These are phyloP conservation scores for Scytalidium sp. DNA, from an alignment of 2,329 filamentous ascomycete species.

Conservation along the genomic window DNA sequence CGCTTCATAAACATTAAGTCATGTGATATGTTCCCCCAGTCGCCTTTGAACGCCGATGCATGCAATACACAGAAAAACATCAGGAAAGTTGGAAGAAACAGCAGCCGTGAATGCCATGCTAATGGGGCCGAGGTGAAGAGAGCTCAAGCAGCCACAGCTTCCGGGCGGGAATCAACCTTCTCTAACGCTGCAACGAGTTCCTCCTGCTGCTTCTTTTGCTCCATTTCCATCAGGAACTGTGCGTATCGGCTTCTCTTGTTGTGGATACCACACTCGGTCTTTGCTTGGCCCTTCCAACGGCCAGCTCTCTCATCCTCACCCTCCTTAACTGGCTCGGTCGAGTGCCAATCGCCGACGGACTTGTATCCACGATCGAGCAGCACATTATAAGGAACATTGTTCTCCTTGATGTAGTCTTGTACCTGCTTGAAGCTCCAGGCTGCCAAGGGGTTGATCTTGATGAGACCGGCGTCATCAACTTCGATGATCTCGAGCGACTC, in stretches of 20 bases:
- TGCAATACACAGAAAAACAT: background rate
- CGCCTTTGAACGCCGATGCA: background rate
- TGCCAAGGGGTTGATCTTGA: constrained; percentile 97
- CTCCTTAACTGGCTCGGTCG: constrained; percentile 82
- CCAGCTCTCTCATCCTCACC: constrained; percentile 95
- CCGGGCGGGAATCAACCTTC: constrained; percentile 18
- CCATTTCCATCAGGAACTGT: constrained; percentile 52
- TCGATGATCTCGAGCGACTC: constrained; percentile 90
- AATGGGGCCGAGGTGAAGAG: no score
- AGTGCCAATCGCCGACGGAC: constrained; percentile 97
- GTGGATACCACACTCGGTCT: constrained; percentile 98
- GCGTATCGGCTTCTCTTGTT: constrained; percentile 95
- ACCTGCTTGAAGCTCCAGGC: constrained; percentile 94
- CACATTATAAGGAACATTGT: constrained; percentile 90
- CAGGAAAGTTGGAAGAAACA: no score
- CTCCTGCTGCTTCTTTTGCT: constrained; percentile 28
- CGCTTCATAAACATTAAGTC: background rate
- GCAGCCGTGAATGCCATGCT: no score
- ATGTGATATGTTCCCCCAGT: background rate
- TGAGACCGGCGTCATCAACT: constrained; percentile 78
- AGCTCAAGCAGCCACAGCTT: constrained; percentile 1
- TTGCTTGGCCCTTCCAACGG: constrained; percentile 92
- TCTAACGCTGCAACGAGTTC: constrained; percentile 20
- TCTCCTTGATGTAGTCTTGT: constrained; percentile 77
- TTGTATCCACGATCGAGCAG: constrained; percentile 95